Evolutionary conservation across 164 flowering plant genomes (phyloP).

Genomic region (Piper longum): DNA sequence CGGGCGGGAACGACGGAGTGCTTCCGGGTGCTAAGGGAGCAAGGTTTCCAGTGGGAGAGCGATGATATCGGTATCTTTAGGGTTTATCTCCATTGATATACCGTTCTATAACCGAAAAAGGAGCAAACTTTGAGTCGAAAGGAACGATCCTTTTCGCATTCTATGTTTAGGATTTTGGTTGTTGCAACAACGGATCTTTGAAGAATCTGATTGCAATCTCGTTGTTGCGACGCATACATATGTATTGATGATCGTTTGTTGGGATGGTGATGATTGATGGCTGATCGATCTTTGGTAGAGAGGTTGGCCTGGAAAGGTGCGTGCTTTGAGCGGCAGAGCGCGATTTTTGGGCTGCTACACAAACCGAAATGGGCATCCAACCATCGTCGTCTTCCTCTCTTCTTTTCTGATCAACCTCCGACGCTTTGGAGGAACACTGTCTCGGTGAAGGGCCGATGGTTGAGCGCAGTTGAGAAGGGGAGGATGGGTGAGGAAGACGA

Average conservation of each 20-base stretch:
- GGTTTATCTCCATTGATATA: background rate
- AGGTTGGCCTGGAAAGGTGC: background rate
- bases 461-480: background rate
- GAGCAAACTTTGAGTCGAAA: no score
- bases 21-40: slow-evolving; percentile 6
- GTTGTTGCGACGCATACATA: no score
- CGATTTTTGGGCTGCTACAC: background rate
- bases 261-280: no score
- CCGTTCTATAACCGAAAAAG: background rate
- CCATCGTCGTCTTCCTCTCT: background rate
- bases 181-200: no score
- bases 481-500: slow-evolving; percentile 5
- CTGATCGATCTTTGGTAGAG: background rate
- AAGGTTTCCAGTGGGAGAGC: slow-evolving; percentile 10
- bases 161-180: no score
- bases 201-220: no score
- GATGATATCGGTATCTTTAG: slow-evolving; percentile 9
- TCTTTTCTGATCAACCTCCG: background rate
- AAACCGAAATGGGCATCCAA: background rate
- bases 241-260: no score
- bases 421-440: background rate
- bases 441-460: background rate
- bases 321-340: background rate
- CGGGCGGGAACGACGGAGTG: slow-evolving; percentile 9
- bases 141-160: no score